Evolutionary conservation across 352 stramenopile species (phyloP), one percentile per base, ranked within the genome.

Genomic region (Phytophthora parvispora): DNA sequence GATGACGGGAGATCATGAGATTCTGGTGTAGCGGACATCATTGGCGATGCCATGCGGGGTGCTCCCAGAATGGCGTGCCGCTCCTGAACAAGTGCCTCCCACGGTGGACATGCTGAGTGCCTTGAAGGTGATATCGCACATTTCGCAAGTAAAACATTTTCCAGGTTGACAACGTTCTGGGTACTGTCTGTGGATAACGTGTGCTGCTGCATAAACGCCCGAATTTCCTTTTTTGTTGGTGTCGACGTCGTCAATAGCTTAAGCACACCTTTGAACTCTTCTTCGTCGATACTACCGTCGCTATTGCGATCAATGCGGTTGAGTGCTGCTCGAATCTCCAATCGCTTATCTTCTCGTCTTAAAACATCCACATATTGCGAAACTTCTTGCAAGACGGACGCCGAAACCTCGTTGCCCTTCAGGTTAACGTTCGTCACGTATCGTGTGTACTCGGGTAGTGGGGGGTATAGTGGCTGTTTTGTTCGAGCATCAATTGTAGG

Each of bases 371-470:
- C 84, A 56, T 95, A 96, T 43, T 94, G 87, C 7, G 69, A 79
- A 36, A 96, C 73, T 34, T 94, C 84, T 56, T 94, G 74, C 25
- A 92, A 57, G 28, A 92, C 74, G 3, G 59, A 48, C 0, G 68
- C 49, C 5, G 89, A 94, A 6, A 96, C 81, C 53, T 94, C 86
- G 60, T 96, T 96, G 18, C 87, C 86, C 16, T 92, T 93, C 16
- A 96, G 58, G 54, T 92, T 89, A 16, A 95, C 82, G 36, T 81
- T 80, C 18, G 86, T 95, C 27, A 95, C 65, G 40, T 90, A 94
- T 6, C 82, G 77, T 10, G 84, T 88, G 61, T 87, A 94, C 31
- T 92, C 84, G 2, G 86, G 74, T 2, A 87, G 53, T 0, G 52
- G 48, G 3, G 81, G 69, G 18, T 78, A 72, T n/a, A 89, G 55